phyloP scores from a whole-genome alignment of 1,139 yeast species.

The Ogataea hybrid region DNA sequence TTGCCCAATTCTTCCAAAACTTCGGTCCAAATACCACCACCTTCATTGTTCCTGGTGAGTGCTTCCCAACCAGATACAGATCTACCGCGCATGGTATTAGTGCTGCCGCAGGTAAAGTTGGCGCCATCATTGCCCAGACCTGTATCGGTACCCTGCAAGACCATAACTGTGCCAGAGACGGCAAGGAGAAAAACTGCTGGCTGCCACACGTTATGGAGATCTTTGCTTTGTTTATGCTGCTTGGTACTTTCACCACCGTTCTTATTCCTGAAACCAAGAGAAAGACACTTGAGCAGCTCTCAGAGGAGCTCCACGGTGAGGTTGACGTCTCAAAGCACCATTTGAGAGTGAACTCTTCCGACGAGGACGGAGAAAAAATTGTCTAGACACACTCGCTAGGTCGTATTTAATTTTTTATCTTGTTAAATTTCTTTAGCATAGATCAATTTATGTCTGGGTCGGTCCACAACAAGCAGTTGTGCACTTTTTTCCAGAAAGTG shows the following conservation, averaged over 20 bases:
- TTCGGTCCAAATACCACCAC: conserved; percentile 97
- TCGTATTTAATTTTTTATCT: background rate
- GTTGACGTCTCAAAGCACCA: conserved; percentile 40
- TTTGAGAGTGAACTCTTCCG: conserved; percentile 22
- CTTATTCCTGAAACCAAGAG: conserved; percentile 89
- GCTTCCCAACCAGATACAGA: conserved; percentile 96
- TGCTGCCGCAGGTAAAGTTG: conserved; percentile 94
- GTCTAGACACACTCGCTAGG: conserved; percentile 14
- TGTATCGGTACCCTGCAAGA: conserved; percentile 80
- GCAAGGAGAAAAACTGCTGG: conserved; percentile 59
- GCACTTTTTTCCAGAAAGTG: conserved; percentile 70
- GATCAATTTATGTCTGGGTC: conserved; percentile 5
- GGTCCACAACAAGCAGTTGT: conserved; percentile 15
- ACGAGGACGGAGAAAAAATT: conserved; percentile 27
- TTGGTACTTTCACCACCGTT: conserved; percentile 63
- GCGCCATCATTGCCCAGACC: conserved; percentile 95
- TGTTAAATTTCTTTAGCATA: background rate
- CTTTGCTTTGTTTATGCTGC: conserved; percentile 85
- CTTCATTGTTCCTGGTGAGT: conserved; percentile 94
- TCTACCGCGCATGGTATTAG: conserved; percentile 98
- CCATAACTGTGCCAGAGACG: conserved; percentile 65
- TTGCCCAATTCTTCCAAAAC: conserved; percentile 82
- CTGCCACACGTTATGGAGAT: conserved; percentile 90
- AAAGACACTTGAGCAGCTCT: conserved; percentile 78
- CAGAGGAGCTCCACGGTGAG: conserved; percentile 79